These are phyloP conservation scores for Ustilago bromivora DNA, from an alignment of 1,284 basidiomycete genomes.

Conservation along the genomic window DNA sequence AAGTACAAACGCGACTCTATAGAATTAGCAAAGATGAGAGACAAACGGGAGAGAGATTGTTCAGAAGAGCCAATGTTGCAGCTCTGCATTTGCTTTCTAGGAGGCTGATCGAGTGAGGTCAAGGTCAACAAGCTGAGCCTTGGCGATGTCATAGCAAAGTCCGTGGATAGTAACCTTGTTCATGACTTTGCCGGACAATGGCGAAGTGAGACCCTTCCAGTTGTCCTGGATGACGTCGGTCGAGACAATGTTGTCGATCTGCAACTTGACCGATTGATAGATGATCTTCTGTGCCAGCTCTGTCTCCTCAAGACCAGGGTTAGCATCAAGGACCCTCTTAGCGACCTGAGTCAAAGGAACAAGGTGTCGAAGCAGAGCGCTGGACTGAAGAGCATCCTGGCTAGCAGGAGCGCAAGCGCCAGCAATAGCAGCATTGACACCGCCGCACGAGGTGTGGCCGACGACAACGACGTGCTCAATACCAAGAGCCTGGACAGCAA, in stretches of 20 bases:
- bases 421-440: constrained; percentile 69
- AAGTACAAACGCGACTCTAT: constrained; percentile 21
- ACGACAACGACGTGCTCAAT: constrained; percentile 83
- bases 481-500: constrained; percentile 81
- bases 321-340: constrained; percentile 40
- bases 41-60: neutral
- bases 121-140: constrained; percentile 54
- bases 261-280: constrained; percentile 75
- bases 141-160: constrained; percentile 60
- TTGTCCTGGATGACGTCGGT: constrained; percentile 77
- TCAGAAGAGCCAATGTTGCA: neutral
- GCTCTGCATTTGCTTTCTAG: neutral
- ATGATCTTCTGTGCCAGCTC: constrained; percentile 51
- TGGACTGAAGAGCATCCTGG: constrained; percentile 36
- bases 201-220: constrained; percentile 78
- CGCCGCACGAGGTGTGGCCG: constrained; percentile 71
- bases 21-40: neutral
- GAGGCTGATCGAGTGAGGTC: constrained; percentile 30
- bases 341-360: constrained; percentile 62
- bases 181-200: constrained; percentile 62
- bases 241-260: constrained; percentile 79
- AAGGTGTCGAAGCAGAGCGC: constrained; percentile 61
- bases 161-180: constrained; percentile 63
- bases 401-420: constrained; percentile 40
- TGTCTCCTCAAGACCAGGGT: constrained; percentile 28